Evolutionary conservation across 2,329 filamentous ascomycete genomes (phyloP).

Genomic region (Phyllosticta ampelicida): DNA sequence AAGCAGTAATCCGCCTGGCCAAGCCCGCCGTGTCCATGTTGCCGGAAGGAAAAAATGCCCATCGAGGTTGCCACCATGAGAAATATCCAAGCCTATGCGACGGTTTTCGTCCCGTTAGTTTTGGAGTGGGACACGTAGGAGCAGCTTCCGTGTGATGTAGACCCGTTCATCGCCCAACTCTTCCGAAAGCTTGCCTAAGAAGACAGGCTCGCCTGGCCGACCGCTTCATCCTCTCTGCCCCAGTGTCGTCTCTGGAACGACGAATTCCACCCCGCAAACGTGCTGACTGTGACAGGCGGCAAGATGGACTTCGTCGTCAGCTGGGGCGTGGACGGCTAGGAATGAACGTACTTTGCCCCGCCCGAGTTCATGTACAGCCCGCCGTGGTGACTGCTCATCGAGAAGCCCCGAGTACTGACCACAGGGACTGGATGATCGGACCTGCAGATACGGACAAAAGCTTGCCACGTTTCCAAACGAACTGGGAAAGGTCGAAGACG

Average conservation of each 20-base stretch:
- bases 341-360: conserved; percentile 32
- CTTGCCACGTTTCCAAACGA: background rate
- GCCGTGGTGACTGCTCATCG: conserved; percentile 29
- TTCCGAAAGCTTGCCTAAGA: background rate
- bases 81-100: background rate
- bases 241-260: background rate
- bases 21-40: background rate
- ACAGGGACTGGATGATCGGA: conserved; percentile 9
- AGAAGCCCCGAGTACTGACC: conserved; percentile 13
- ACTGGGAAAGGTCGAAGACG: background rate
- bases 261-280: background rate
- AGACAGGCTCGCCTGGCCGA: background rate
- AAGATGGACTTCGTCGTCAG: conserved; percentile 15
- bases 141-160: background rate
- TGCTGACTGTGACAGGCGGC: background rate
- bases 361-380: conserved; percentile 25
- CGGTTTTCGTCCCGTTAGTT: background rate
- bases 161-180: background rate
- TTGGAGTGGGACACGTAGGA: background rate
- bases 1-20: background rate
- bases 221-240: background rate
- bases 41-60: background rate
- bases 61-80: background rate
- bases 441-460: background rate
- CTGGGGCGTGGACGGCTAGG: conserved; percentile 23